These are phyloP conservation scores for Aspergillus bertholletiae DNA, from an alignment of 495 filamentous ascomycete genomes.

Conservation along the genomic window DNA sequence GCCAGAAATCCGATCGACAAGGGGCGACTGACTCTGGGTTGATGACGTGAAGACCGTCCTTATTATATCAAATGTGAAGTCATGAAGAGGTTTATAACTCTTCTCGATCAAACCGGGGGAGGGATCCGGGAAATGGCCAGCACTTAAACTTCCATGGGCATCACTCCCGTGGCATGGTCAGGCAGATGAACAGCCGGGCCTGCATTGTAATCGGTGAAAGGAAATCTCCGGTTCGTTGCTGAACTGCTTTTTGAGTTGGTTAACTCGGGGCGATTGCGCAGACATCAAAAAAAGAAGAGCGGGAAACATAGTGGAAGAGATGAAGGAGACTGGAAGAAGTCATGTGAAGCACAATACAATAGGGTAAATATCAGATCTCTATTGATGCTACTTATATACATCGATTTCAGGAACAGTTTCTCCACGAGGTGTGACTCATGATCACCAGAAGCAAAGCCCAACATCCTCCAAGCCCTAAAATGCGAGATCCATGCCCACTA, in stretches of 20 bases:
- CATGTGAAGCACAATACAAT: background rate
- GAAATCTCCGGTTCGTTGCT: constrained; percentile 3
- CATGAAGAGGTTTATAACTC: background rate
- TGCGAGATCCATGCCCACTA: constrained; percentile 4
- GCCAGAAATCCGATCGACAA: background rate
- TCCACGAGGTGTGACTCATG: background rate
- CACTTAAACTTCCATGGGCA: background rate
- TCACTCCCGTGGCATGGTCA: background rate
- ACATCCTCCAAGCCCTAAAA: background rate
- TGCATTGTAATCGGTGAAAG: background rate
- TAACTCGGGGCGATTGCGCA: background rate
- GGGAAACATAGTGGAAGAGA: background rate
- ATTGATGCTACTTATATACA: constrained; percentile 5
- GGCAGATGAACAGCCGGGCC: background rate
- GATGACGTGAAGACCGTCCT: background rate
- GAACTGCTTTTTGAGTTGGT: background rate
- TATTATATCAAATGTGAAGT: background rate
- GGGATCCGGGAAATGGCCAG: background rate
- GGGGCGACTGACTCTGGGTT: background rate
- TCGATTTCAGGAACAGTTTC: background rate
- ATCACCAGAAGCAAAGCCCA: constrained; percentile 4
- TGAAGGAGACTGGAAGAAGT: background rate
- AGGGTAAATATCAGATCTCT: background rate
- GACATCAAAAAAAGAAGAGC: background rate
- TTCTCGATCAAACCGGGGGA: background rate